Evolutionary conservation across 2,329 filamentous ascomycete species (phyloP), one percentile per base, ranked within the genome.

Genomic region (Basipetospora sp.): DNA sequence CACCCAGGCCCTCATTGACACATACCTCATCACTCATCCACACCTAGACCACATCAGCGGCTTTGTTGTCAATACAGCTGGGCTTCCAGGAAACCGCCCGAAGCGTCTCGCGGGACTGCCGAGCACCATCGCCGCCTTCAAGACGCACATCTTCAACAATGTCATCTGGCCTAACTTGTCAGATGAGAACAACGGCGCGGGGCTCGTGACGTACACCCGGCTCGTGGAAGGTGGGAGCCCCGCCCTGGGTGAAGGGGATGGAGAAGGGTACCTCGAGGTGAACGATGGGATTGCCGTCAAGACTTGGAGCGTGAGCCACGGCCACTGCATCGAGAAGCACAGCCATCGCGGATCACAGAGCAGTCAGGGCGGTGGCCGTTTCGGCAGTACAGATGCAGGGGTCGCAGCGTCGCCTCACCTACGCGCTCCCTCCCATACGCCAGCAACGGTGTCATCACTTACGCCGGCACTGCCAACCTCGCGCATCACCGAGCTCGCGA

Each of bases 111-210:
- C 88, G 1, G 88, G 82, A 1, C 63, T 96, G 4, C 85, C 87
- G 0, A 79, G 76, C 19, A 93, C 88, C n/a, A 87, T 98, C 36
- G 71, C 84, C 32, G 87, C 88, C 0, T 78, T 98, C 57, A 96
- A 94, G 55, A 76, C 68, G 1, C 87, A 98, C 57, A 84, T 98
- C 42, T 98, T 98, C 64, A 98, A 98, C 58, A 92, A 94, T 51
- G 65, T 94, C 41, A 93, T 96, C 38, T 98, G 90, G 90, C 90
- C 90, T 0, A 98, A 98, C 48, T 62, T 98, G 28, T 92, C 85
- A 0, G 88, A 98, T 51, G 90, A 98, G 59, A 90, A 94, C 54
- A 86, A 87, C 25, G 90, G 90, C 17, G 87, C 87, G 4, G 90
- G 90, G 0, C 69, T 98, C 19, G 76, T 98, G 25, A 94, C 85